Evolutionary conservation across 371 early-diverging fungal species (phyloP), one percentile per base, ranked within the genome.

Genomic region (Rhizopus sp.): DNA sequence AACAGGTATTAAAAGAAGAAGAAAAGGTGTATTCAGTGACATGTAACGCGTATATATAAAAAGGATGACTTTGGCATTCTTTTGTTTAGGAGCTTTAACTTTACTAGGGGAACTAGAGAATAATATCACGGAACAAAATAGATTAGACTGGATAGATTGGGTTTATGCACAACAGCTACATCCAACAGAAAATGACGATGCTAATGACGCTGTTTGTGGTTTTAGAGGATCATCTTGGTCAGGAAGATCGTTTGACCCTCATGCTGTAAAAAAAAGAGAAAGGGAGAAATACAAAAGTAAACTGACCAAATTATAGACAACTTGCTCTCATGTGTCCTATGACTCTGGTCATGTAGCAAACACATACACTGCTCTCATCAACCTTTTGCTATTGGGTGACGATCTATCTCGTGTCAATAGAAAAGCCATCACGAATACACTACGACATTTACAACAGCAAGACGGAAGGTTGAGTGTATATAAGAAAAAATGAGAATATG

Each of bases 131-230:
- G 72, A 69, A 9, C 73, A 81, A 50, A 70, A 88, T 60, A 82
- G 82, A 52, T 45, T 65, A 4, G 83, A 73, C n/a, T 91, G 91
- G 86, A 86, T 96, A 39, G 94, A 96, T 23, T 98, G 98, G 98
- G 88, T 97, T 37, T 98, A 98, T 77, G 89, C 89, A 17, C 95
- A 94, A 71, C 97, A 97, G 66, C 76, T 95, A 7, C 52, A 72
- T 5, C 76, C 80, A 3, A 64, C 70, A 16, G 44, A 70, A 29
- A 45, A 53, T 0, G 57, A 56, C 16, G 73, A 72, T 48, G 32
- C 64, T 3, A 77, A 75, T 41, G 69, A 71, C 23, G 64, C 57
- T 7, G 57, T 72, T 23, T 84, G 83, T 62, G 91, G 91, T 3
- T 89, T 89, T 61, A 73, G 86, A 60, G 89, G 83, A 7, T 78